These are phyloP conservation scores for Malassezia dermatis DNA, from an alignment of 1,284 basidiomycete species.

Conservation along the genomic window DNA sequence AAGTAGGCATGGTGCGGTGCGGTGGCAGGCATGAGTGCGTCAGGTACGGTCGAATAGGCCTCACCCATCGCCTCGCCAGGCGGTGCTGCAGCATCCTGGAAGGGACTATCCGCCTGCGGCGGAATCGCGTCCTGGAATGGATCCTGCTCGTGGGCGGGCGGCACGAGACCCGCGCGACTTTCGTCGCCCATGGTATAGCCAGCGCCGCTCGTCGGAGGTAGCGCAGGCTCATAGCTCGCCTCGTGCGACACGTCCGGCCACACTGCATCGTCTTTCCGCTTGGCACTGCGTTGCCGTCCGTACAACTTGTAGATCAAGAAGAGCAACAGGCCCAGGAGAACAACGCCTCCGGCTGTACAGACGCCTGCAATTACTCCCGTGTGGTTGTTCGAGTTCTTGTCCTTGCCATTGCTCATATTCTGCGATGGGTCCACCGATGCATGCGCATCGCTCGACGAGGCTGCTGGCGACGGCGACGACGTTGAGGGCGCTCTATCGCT, in stretches of 20 bases:
- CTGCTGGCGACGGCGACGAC: background rate
- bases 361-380: constrained; percentile 43
- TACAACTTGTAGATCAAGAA: constrained; percentile 41
- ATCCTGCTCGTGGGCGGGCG: constrained; percentile 21
- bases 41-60: background rate
- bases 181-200: constrained; percentile 47
- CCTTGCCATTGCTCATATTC: constrained; percentile 1
- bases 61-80: background rate
- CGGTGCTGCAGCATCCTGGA: background rate
- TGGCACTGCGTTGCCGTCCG: constrained; percentile 25
- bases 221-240: constrained; percentile 26
- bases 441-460: background rate
- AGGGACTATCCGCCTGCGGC: background rate
- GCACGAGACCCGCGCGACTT: background rate
- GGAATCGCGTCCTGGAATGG: constrained; percentile 2
- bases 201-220: constrained; percentile 38
- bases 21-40: background rate
- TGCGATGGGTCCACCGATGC: background rate
- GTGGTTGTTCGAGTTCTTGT: constrained; percentile 9
- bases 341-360: constrained; percentile 35
- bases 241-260: constrained; percentile 46
- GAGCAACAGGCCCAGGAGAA: constrained; percentile 27
- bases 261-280: constrained; percentile 31
- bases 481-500: background rate
- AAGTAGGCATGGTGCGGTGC: background rate